Evolutionary conservation across 1,284 basidiomycete species (phyloP).

Genomic region (Microbotryum silenes-acaulis): DNA sequence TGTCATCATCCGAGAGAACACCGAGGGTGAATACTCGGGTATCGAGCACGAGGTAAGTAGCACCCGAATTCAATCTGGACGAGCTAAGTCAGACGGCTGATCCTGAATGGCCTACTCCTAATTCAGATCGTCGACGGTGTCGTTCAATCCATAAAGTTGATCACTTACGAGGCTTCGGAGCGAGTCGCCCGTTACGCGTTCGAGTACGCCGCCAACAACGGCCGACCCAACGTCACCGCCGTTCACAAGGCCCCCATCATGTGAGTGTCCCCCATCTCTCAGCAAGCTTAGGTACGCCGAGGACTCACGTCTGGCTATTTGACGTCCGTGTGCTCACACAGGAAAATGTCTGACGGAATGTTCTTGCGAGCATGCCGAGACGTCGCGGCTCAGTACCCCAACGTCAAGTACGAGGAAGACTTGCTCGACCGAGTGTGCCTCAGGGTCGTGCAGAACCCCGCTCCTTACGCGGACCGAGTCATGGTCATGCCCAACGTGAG

Average conservation of each 20-base stretch:
- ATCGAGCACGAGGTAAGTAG: constrained; percentile 84
- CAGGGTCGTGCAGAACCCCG: constrained; percentile 86
- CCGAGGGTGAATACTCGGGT: constrained; percentile 98
- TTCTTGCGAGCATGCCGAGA: constrained; percentile 83
- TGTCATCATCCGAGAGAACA: constrained; percentile 98
- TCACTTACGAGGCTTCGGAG: constrained; percentile 98
- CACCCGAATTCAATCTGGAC: background rate
- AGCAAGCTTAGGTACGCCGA: background rate
- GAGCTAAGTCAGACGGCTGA: too few species aligned
- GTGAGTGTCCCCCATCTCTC: constrained; percentile 45
- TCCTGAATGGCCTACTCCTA: background rate
- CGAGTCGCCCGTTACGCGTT: constrained; percentile 98
- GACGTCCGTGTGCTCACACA: constrained; percentile 15
- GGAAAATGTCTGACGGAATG: constrained; percentile 99
- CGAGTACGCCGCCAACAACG: constrained; percentile 84
- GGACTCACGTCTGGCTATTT: background rate
- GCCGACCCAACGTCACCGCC: constrained; percentile 87
- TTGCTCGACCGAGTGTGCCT: constrained; percentile 94
- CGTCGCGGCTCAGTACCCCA: constrained; percentile 92
- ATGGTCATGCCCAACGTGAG: constrained; percentile 99
- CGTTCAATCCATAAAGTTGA: constrained; percentile 99
- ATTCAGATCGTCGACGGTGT: constrained; percentile 78
- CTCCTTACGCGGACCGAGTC: constrained; percentile 88
- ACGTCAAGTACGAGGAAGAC: constrained; percentile 93
- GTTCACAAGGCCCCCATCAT: constrained; percentile 99